Conservation (phyloP, 805 yeast genomes). For the Candida oleophila region DNA sequence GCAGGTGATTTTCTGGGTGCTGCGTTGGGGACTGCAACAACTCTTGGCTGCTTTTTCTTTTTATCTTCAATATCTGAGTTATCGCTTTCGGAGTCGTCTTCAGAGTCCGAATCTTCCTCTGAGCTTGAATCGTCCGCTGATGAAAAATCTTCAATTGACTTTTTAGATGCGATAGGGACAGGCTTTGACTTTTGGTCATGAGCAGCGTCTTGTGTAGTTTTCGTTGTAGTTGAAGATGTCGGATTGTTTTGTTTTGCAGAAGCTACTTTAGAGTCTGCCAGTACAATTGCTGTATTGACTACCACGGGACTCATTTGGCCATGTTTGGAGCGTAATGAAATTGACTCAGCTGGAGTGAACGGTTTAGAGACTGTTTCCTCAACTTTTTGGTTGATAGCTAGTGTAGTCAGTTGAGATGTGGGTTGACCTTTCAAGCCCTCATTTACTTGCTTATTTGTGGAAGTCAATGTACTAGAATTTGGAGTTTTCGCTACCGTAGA, state of each 20-base stretch:
- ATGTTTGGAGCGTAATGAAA: too few relatives aligned
- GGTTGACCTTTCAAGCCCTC: neutral
- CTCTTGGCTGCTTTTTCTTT: constrained; percentile 6
- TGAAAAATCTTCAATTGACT: constrained; percentile 14
- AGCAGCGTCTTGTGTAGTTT: neutral
- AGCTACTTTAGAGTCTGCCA: neutral
- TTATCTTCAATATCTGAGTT: constrained; percentile 1
- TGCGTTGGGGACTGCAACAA: constrained; percentile 3
- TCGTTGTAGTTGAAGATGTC: neutral
- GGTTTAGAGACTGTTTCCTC: too few relatives aligned
- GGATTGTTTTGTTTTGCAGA: constrained; percentile 3
- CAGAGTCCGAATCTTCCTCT: constrained; percentile 5
- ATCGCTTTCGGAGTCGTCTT: neutral
- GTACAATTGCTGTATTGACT: neutral
- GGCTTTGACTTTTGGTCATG: neutral
- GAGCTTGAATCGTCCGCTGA: constrained; percentile 9
- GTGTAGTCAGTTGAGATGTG: neutral
- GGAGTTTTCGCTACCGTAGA: neutral
- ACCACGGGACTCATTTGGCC: neutral
- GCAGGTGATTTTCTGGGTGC: constrained; percentile 1
- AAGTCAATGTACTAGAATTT: neutral
- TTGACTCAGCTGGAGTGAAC: too few relatives aligned
- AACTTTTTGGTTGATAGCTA: too few relatives aligned
- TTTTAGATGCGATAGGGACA: constrained; percentile 6
- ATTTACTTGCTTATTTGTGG: neutral